phyloP scores from a whole-genome alignment of 768 basidiomycete genomes.

The Phlegmacium glaucopus region DNA sequence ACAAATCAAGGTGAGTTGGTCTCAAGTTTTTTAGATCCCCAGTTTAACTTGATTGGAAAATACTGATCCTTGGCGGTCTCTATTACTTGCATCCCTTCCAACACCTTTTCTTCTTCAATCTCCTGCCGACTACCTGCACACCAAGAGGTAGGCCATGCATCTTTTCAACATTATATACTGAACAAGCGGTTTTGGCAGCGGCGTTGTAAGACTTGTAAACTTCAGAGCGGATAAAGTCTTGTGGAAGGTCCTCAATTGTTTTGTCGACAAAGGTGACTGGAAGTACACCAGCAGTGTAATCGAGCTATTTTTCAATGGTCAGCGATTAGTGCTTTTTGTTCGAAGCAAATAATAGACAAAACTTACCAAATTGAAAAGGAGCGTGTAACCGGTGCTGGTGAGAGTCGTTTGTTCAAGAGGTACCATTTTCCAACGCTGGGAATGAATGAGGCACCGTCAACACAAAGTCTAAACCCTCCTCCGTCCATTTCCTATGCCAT shows the following conservation, averaged over 20 bases:
- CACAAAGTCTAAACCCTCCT: too few relatives aligned
- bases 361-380: conserved; percentile 66
- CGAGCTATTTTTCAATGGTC: too few relatives aligned
- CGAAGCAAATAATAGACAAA: conserved; percentile 39
- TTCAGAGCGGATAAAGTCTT: too few relatives aligned
- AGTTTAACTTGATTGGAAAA: conserved; percentile 18
- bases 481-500: too few relatives aligned
- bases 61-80: conserved; percentile 30
- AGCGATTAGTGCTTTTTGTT: too few relatives aligned
- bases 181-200: conserved; percentile 35
- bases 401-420: too few relatives aligned
- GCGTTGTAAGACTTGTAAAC: conserved; percentile 36
- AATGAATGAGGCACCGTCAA: too few relatives aligned
- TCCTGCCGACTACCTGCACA: conserved; percentile 59
- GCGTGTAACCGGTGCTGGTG: too few relatives aligned
- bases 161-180: conserved; percentile 53
- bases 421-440: too few relatives aligned
- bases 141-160: conserved; percentile 71
- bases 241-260: too few relatives aligned
- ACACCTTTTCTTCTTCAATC: too few relatives aligned
- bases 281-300: conserved; percentile 48
- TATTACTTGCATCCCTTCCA: conserved; percentile 64
- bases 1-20: background rate
- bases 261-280: conserved; percentile 56
- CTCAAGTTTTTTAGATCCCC: too few relatives aligned